These are phyloP conservation scores for Apiospora saccharicola DNA, from an alignment of 2,329 filamentous ascomycete genomes.

Conservation along the genomic window DNA sequence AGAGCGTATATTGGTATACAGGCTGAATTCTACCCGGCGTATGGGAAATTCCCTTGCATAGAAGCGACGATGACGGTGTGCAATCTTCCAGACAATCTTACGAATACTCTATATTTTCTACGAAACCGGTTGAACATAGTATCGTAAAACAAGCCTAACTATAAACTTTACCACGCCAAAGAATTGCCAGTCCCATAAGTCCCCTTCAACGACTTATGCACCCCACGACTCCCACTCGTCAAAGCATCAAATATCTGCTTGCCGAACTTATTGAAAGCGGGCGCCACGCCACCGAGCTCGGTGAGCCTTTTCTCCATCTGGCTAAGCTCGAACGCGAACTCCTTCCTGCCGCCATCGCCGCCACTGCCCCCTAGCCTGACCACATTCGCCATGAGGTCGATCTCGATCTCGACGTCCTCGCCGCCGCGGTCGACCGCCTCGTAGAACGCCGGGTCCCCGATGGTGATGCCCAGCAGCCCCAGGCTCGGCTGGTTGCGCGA, in stretches of 20 bases:
- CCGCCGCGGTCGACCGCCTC: conserved; percentile 34
- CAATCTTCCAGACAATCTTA: too few relatives aligned
- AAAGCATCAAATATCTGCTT: conserved; percentile 43
- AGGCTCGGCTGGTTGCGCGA: conserved; percentile 53
- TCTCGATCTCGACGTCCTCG: conserved; percentile 45
- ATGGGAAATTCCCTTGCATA: too few relatives aligned
- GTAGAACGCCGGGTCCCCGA: conserved; percentile 49
- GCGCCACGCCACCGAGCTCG: conserved; percentile 46
- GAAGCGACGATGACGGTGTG: too few relatives aligned
- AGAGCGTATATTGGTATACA: too few relatives aligned
- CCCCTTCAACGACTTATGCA: conserved; percentile 1
- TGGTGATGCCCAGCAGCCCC: conserved; percentile 51
- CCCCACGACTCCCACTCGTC: conserved; percentile 28
- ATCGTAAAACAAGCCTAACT: too few relatives aligned
- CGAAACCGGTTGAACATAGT: too few relatives aligned
- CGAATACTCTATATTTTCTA: too few relatives aligned
- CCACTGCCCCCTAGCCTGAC: conserved; percentile 35
- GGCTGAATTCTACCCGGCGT: too few relatives aligned
- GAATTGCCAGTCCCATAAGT: not conserved
- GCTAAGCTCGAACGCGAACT: conserved; percentile 46
- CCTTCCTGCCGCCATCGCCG: not conserved
- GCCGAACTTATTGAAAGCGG: conserved; percentile 49
- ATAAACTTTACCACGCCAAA: not conserved
- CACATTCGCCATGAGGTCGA: conserved; percentile 41
- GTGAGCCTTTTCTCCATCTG: conserved; percentile 49